phyloP scores from a whole-genome alignment of 176 grass and related monocot species.

The Carex myosuroides region DNA sequence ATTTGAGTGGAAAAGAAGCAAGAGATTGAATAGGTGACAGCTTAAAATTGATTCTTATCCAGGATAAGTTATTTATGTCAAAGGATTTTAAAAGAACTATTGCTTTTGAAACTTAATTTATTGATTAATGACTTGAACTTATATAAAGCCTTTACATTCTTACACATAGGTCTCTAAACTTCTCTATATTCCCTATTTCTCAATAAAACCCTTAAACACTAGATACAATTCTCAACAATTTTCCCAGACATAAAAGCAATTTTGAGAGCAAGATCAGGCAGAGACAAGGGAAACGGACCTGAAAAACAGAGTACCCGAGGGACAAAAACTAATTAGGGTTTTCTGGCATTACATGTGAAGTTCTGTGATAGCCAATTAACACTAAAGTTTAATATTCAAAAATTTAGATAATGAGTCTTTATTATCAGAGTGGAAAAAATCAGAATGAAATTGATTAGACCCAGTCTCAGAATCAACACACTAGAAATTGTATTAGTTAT shows the following conservation, averaged over 20 bases:
- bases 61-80: background rate
- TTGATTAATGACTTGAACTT: no score
- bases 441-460: background rate
- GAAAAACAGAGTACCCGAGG: background rate
- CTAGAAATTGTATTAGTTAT: no score
- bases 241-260: background rate
- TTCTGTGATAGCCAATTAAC: background rate
- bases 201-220: no score
- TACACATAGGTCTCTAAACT: no score
- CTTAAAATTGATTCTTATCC: background rate
- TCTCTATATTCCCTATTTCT: no score
- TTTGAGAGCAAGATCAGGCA: background rate
- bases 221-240: no score
- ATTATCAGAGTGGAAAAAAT: background rate
- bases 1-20: slow-evolving; percentile 10
- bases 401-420: background rate
- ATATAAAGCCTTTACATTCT: no score
- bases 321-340: background rate
- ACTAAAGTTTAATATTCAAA: background rate
- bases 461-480: no score
- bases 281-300: background rate
- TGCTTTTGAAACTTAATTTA: no score
- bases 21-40: background rate
- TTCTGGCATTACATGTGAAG: background rate
- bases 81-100: background rate